Evolutionary conservation across 176 grass and related monocot species (phyloP), one percentile per base, ranked within the genome.

Genomic region (Microstegium vimineum): DNA sequence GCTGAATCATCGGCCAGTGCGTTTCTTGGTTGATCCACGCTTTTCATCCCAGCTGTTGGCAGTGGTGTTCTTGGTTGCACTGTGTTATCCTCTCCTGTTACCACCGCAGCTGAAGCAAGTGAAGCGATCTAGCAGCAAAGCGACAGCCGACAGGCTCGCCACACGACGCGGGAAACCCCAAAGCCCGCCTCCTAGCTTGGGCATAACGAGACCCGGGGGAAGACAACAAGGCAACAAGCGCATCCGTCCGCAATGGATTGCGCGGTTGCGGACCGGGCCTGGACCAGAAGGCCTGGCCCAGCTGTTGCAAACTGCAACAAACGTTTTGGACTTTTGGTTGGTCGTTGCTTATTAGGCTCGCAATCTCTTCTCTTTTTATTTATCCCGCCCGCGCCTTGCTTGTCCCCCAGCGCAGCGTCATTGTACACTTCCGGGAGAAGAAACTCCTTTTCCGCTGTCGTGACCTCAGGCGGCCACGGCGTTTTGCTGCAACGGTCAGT

Each of bases 301-400:
- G 41, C 22, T 57, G 81, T 57, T 84, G 67, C 61, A 15, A 15
- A 14, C 6, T 1, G 31, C 69, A 32, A 30, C 0, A 20, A 51
- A 8, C 51, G 47, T 2, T 52, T 52, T 2, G 5, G n/a, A n/a
- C n/a, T n/a, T 14, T 18, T 59, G 2, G 54, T 23, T 10, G 6
- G 13, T 26, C 62, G 67, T 77, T 85, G 71, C 82, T 85, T 85
- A 10, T 85, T 85, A 10, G 32, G 14, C 52, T 71, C 63, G 77
- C 76, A 81, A 34, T 8, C 73, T 88, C 22, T 79, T 37, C 17
- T 41, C 22, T 79, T 37, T 13, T 41, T 57, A n/a, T 17, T 46
- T 30, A 28, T 16, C 40, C 47, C 72, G 30, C 30, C 46, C 46
- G 30, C 46, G 59, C 30, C n/a, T n/a, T n/a, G 13, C 69, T 22